phyloP scores from a whole-genome alignment of 768 basidiomycete genomes.

The Naganishia kalamii region DNA sequence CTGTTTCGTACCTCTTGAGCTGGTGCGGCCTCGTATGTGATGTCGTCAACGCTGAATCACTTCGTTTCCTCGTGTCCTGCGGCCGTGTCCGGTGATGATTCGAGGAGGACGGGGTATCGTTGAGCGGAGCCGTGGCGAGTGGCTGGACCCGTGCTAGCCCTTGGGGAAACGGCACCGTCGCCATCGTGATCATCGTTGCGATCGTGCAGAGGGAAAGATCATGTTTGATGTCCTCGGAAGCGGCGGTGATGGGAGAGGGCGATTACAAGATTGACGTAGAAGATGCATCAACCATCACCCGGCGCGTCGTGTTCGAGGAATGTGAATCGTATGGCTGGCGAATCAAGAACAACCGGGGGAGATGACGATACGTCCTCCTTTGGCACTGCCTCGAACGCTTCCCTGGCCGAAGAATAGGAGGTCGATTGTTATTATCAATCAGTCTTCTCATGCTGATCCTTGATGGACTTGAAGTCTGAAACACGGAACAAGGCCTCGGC shows the following conservation, averaged over 20 bases:
- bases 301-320: too few species aligned
- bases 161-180: background rate
- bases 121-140: conserved; percentile 1
- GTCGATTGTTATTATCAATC: background rate
- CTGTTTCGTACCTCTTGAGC: background rate
- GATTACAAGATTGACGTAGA: background rate
- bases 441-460: too few species aligned
- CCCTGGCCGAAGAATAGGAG: background rate
- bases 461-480: background rate
- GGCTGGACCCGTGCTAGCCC: background rate
- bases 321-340: background rate
- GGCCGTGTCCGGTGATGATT: background rate
- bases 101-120: background rate
- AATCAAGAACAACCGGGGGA: background rate
- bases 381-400: background rate
- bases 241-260: background rate
- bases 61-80: background rate
- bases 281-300: background rate
- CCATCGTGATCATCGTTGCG: background rate
- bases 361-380: background rate
- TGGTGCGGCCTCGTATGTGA: background rate
- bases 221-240: background rate
- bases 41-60: background rate
- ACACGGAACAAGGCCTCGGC: background rate
- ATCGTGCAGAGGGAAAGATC: background rate